Evolutionary conservation across 352 stramenopile genomes (phyloP).

Genomic region (Phytophthora nicotianae): DNA sequence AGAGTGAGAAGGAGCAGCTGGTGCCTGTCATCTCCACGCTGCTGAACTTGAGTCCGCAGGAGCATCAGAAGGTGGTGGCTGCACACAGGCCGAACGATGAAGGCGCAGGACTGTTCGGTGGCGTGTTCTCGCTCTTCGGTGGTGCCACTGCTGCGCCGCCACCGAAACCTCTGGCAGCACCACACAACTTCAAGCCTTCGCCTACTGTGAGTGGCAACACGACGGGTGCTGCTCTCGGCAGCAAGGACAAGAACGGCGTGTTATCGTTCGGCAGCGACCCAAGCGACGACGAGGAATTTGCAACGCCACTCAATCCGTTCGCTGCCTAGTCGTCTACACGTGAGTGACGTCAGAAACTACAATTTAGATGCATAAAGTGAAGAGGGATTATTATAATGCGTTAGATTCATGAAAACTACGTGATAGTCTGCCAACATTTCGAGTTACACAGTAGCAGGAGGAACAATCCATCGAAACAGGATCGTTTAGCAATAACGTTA

Average conservation of each 20-base stretch:
- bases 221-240: conserved; percentile 28
- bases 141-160: conserved; percentile 32
- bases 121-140: conserved; percentile 80
- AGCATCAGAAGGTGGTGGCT: conserved; percentile 66
- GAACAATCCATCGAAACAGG: too few relatives aligned
- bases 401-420: conserved; percentile 9
- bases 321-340: conserved; percentile 38
- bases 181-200: conserved; percentile 43
- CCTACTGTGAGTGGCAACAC: conserved; percentile 29
- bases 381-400: conserved; percentile 23
- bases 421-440: too few relatives aligned
- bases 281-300: conserved; percentile 58
- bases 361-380: conserved; percentile 35
- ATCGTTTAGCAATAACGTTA: too few relatives aligned
- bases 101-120: conserved; percentile 55
- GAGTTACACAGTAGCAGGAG: too few relatives aligned
- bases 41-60: conserved; percentile 72
- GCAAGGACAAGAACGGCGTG: conserved; percentile 38
- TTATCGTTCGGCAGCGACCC: conserved; percentile 42
- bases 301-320: conserved; percentile 69
- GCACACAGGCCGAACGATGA: conserved; percentile 46
- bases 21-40: conserved; percentile 81
- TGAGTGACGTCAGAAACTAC: conserved; percentile 29
- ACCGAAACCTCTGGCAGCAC: conserved; percentile 64
- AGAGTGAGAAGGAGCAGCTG: conserved; percentile 75